Evolutionary conservation across 2,329 filamentous ascomycete species (phyloP).

Genomic region (Dothistroma pini): DNA sequence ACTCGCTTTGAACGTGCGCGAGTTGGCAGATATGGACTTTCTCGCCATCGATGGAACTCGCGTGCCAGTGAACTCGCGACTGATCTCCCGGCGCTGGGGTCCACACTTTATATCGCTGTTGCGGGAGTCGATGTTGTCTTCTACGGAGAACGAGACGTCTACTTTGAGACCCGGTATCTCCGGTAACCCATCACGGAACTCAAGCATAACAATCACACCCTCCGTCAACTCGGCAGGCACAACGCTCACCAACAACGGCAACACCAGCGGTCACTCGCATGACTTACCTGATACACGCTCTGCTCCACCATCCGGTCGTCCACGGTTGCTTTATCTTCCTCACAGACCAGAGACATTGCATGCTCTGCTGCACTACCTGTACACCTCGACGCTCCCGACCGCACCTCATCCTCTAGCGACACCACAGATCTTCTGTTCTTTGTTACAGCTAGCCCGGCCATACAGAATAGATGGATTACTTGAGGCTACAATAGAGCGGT

Average conservation of each 20-base stretch:
- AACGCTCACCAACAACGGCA: slow-evolving; percentile 47
- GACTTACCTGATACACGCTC: slow-evolving; percentile 52
- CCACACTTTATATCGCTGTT: slow-evolving; percentile 93
- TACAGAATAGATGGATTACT: slow-evolving; percentile 91
- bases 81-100: slow-evolving; percentile 86
- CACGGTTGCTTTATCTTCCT: slow-evolving; percentile 84
- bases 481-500: slow-evolving; percentile 85
- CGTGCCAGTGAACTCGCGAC: slow-evolving; percentile 87
- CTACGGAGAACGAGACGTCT: slow-evolving; percentile 66
- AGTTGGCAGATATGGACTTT: slow-evolving; percentile 95
- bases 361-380: slow-evolving; percentile 86
- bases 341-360: slow-evolving; percentile 88
- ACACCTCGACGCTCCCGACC: slow-evolving; percentile 82
- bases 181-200: slow-evolving; percentile 63
- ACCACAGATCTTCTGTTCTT: slow-evolving; percentile 90
- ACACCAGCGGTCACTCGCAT: slow-evolving; percentile 26
- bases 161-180: slow-evolving; percentile 63
- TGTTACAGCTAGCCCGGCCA: slow-evolving; percentile 87
- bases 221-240: slow-evolving; percentile 51
- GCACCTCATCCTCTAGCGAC: slow-evolving; percentile 76
- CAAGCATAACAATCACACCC: slow-evolving; percentile 79
- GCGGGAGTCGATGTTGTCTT: slow-evolving; percentile 69
- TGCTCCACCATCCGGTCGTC: slow-evolving; percentile 60
- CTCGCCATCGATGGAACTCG: slow-evolving; percentile 86
- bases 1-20: slow-evolving; percentile 72